Percentiles rank a stretch among this genome's conserved stretches.
phyloP scores from a whole-genome alignment of 345 rosid species.

The Stellera chamaejasme region DNA sequence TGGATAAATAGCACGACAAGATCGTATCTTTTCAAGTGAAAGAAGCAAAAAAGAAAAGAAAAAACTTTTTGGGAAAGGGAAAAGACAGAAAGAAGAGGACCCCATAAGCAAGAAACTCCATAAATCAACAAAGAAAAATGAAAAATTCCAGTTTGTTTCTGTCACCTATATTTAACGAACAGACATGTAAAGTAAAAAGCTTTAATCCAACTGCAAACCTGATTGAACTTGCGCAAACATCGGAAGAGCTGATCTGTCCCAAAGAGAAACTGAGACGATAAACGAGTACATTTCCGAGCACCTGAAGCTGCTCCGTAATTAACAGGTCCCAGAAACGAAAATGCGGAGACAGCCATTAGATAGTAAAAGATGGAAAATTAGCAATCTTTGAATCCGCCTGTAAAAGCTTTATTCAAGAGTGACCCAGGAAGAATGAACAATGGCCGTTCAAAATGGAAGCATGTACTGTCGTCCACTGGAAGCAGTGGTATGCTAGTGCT shows the following conservation, averaged over 20 bases:
- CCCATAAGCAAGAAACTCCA: not conserved
- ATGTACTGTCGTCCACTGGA: not conserved
- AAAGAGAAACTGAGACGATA: conserved; percentile 31
- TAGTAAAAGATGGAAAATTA: not conserved
- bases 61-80: conserved; percentile 1
- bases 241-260: conserved; percentile 44
- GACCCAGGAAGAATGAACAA: not conserved
- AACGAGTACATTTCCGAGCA: conserved; percentile 26
- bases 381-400: not conserved
- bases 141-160: conserved; percentile 12
- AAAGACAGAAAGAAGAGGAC: not conserved
- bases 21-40: no score
- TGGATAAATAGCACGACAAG: not conserved
- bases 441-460: not conserved
- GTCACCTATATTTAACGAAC: not conserved
- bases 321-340: conserved; percentile 51
- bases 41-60: not conserved
- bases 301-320: conserved; percentile 28
- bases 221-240: conserved; percentile 26
- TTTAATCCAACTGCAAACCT: conserved; percentile 24
- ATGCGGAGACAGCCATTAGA: conserved; percentile 63
- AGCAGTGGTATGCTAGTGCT: not conserved
- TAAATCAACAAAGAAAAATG: conserved; percentile 6
- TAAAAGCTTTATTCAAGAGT: not conserved
- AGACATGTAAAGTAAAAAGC: conserved; percentile 5